Evolutionary conservation across 208 protist species (phyloP).

Genomic region (Acanthamoeba lenticulata): DNA sequence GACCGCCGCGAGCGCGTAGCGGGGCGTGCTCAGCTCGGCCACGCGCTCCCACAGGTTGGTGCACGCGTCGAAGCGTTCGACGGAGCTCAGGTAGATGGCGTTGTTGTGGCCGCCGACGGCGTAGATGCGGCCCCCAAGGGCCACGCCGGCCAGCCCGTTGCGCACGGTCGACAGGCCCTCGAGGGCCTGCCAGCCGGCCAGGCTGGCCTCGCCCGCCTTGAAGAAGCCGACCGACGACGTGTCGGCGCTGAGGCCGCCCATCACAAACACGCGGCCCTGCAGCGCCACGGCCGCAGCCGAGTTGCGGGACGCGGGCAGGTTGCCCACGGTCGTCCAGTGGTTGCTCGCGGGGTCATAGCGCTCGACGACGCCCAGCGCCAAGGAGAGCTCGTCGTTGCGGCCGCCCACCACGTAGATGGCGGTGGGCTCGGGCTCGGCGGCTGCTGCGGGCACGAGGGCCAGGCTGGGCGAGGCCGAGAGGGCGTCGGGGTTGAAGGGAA

Average conservation of each 20-base stretch:
- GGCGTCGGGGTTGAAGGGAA: background rate
- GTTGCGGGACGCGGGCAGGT: background rate
- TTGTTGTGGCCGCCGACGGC: constrained; percentile 9
- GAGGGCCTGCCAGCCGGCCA: background rate
- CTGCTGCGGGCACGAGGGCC: background rate
- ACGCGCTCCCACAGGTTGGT: background rate
- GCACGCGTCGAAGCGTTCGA: background rate
- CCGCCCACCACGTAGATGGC: background rate
- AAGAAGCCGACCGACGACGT: background rate
- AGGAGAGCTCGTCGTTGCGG: background rate
- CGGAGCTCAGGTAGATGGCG: constrained; percentile 35
- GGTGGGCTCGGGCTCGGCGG: background rate
- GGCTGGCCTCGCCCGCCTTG: background rate
- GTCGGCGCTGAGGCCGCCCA: constrained; percentile 30
- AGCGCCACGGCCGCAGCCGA: background rate
- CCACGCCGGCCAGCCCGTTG: background rate
- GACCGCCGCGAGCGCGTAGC: background rate
- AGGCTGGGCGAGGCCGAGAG: background rate
- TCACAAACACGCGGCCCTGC: background rate
- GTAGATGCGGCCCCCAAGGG: background rate
- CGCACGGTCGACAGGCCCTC: constrained; percentile 17
- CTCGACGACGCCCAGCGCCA: background rate
- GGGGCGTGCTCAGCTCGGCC: background rate
- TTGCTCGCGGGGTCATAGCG: background rate
- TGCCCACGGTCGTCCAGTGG: background rate